These are phyloP conservation scores for Psidium guajava DNA, from an alignment of 345 rosid species.

Conservation along the genomic window DNA sequence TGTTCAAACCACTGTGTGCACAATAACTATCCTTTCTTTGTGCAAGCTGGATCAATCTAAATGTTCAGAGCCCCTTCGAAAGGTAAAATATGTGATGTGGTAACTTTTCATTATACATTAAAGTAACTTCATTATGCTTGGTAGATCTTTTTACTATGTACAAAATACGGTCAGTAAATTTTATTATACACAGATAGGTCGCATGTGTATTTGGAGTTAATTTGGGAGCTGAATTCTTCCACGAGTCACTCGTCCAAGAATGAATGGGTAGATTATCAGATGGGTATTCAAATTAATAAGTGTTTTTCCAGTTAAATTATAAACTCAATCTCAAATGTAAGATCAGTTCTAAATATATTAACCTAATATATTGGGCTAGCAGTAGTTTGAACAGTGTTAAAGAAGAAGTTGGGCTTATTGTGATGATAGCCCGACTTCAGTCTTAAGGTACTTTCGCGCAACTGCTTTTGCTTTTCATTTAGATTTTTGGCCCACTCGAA, in stretches of 20 bases:
- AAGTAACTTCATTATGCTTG: background rate
- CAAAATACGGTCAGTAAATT: background rate
- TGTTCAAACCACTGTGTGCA: too few relatives aligned
- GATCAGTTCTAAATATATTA: background rate
- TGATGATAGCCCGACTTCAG: background rate
- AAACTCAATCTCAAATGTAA: background rate
- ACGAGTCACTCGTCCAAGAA: background rate
- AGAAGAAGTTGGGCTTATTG: background rate
- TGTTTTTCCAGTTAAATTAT: background rate
- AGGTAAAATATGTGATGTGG: background rate
- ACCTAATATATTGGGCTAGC: background rate
- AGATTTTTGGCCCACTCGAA: background rate
- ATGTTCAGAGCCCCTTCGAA: background rate
- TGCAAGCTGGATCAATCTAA: background rate
- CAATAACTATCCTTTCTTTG: background rate
- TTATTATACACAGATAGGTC: background rate
- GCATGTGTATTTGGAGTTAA: background rate
- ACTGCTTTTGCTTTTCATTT: background rate
- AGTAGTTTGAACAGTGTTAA: background rate
- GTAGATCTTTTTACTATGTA: background rate
- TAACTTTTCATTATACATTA: background rate
- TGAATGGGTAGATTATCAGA: background rate
- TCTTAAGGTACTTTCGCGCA: background rate
- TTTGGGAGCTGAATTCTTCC: background rate
- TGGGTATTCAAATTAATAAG: background rate